phyloP scores from a whole-genome alignment of 2,329 filamentous ascomycete genomes.

The Alternaria panax region DNA sequence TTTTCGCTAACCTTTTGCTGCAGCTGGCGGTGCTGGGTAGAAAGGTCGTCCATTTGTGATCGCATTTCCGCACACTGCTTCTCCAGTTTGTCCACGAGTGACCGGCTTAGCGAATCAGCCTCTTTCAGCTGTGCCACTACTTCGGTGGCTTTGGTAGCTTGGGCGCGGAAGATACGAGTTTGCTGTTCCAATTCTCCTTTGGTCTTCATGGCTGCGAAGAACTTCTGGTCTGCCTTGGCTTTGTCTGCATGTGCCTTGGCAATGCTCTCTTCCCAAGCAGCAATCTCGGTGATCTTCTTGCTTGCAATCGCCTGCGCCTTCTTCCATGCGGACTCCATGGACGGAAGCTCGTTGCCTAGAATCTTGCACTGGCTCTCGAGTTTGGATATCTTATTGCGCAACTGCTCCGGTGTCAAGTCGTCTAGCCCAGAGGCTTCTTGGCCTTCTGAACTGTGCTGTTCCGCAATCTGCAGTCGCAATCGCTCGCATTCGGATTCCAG shows the following conservation, averaged over 20 bases:
- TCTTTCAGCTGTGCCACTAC: conserved; percentile 95
- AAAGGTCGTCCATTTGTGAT: conserved; percentile 75
- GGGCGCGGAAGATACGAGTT: conserved; percentile 77
- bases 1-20: conserved; percentile 77
- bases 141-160: conserved; percentile 89
- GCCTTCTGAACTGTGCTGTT: conserved; percentile 40
- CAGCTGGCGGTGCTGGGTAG: conserved; percentile 75
- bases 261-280: conserved; percentile 78
- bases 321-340: conserved; percentile 90
- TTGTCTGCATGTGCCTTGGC: conserved; percentile 82
- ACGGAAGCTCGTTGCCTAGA: conserved; percentile 85
- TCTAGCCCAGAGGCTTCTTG: conserved; percentile 57
- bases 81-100: conserved; percentile 82
- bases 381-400: conserved; percentile 75
- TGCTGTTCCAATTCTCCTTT: conserved; percentile 86
- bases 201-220: conserved; percentile 93
- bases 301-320: conserved; percentile 84
- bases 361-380: conserved; percentile 82
- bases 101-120: conserved; percentile 77
- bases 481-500: conserved; percentile 85
- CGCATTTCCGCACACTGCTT: conserved; percentile 87
- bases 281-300: conserved; percentile 84
- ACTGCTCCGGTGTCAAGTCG: conserved; percentile 70
- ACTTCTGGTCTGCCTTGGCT: conserved; percentile 96
- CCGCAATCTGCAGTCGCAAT: conserved; percentile 65